Evolutionary conservation across 495 filamentous ascomycete species (phyloP), one percentile per base, ranked within the genome.

Genomic region (Chlorociboria aeruginascens): DNA sequence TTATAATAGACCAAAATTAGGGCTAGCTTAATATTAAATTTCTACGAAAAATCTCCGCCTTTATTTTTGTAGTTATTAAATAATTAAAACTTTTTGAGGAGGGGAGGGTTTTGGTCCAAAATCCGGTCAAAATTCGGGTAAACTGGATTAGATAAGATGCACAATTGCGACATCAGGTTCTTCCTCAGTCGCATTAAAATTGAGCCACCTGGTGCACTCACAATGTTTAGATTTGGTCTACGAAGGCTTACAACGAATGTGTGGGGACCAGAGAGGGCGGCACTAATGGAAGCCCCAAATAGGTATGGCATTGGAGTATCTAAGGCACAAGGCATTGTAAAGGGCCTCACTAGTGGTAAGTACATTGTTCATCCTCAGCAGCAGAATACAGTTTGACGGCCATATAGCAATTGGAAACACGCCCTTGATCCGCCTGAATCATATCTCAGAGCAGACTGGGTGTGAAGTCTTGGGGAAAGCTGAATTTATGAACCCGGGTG

Each of bases 401-500:
- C n/a, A 12, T 41, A n/a, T 12, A 49, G 53, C 57, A 94, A 96
- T 98, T 69, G 92, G 93, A 52, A 97, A 96, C 66, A 98, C 92
- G 0, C 93, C 92, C 0, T 72, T 98, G 30, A 95, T 98, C 65
- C 80, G 83, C 3, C 73, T 98, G 35, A 90, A 95, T 65, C 74
- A 68, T 12, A 77, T 98, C 48, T 96, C 92, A 14, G 80, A 86
- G 50, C 76, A 95, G 57, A 97, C 92, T 13, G 90, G 90, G 40
- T 97, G 93, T 72, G 83, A 94, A 53, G 71, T 98, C 41, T 81
- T 95, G 32, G 92, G 93, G 52, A 98, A 98, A 64, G 92, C 92
- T 49, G 92, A 98, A 59, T 98, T 98, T 69, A 92, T 93, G 72
- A 97, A 98, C 71, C 92, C 92, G 9, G 92, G 92, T 53, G 92